Evolutionary conservation across 139 green algal genomes (phyloP), one percentile per base, ranked within the genome.

Genomic region (Tetraselmis striata): DNA sequence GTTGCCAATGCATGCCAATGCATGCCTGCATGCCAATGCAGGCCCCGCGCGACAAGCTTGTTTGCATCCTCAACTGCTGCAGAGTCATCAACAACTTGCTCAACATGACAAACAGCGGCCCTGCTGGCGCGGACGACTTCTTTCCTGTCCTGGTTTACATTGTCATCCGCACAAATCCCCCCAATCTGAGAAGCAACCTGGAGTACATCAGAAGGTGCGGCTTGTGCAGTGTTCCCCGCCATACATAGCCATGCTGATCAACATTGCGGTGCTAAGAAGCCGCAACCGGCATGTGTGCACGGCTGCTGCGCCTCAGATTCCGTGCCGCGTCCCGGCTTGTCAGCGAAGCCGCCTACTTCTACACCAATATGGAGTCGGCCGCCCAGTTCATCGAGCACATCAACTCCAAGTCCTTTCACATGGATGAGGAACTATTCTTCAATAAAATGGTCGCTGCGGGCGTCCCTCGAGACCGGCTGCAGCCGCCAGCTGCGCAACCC

Each of bases 31-130:
- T n/a, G n/a, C n/a, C n/a, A n/a, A n/a, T n/a, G 77, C 88, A 99
- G 92, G 95, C 93, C 26, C 96, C 96, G 0, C 86, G 95, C 23
- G 96, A 99, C 89, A 99, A 99, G 94, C 90, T 99, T 58, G 88
- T 97, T 28, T 98, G 95, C 86, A 89, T 98, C 26, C 89, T 98
- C 1, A 98, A 98, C 88, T 92, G 90, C 81, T 97, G 94, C 87
- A 88, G 89, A 45, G 88, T 97, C 59, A 92, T 98, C 85, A 95
- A 88, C 84, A 93, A 94, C 83, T 81, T 97, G 80, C 88, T 98
- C 31, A 59, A 25, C 26, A 82, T 59, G 76, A 59, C 75, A 24
- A 59, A 67, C 45, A 67, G 45, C 18, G 45, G 45, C 45, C 75
- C 59, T 78, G 67, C 89, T 90, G 95, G 95, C 29, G 96, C 95